phyloP scores from a whole-genome alignment of 2,329 filamentous ascomycete species.

The Karstenula rhodostoma region DNA sequence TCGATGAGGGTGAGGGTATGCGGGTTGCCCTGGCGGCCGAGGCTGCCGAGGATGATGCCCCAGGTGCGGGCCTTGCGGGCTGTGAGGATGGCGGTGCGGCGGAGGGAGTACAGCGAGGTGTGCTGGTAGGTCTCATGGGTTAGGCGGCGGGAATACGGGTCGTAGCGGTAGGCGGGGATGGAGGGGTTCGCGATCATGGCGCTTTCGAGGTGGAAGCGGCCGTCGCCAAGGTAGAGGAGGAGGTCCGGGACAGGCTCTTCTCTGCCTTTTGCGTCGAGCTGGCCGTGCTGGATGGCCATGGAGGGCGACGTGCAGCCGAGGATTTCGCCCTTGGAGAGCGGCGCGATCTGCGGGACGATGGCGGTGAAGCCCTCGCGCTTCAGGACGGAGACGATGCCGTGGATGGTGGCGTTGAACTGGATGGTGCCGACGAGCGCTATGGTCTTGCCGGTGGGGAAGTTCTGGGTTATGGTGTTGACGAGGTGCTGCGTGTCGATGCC shows the following conservation, averaged over 20 bases:
- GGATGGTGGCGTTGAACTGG: conserved; percentile 97
- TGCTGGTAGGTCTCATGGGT: conserved; percentile 94
- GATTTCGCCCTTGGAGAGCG: conserved; percentile 93
- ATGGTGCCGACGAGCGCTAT: conserved; percentile 96
- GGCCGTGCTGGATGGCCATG: conserved; percentile 44
- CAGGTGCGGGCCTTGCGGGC: conserved; percentile 84
- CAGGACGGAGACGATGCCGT: conserved; percentile 79
- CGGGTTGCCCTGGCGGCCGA: conserved; percentile 94
- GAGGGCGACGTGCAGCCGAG: conserved; percentile 92
- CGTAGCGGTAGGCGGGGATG: conserved; percentile 92
- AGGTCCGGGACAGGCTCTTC: conserved; percentile 64
- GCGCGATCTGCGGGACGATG: conserved; percentile 89
- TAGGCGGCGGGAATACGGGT: conserved; percentile 91
- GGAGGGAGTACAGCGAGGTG: conserved; percentile 84
- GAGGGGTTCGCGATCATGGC: conserved; percentile 98
- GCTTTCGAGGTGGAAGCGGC: conserved; percentile 94
- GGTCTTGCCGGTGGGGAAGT: conserved; percentile 84
- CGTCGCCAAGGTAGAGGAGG: conserved; percentile 89
- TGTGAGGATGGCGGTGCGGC: conserved; percentile 76
- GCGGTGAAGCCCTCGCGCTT: conserved; percentile 86
- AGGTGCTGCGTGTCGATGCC: conserved; percentile 92
- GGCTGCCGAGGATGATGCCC: conserved; percentile 91
- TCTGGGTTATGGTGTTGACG: conserved; percentile 84
- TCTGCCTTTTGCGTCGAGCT: conserved; percentile 57
- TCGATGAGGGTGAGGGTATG: conserved; percentile 91